Evolutionary conservation across 2,329 filamentous ascomycete genomes (phyloP), one percentile per base, ranked within the genome.

Genomic region (Calonectria multiphialidica): DNA sequence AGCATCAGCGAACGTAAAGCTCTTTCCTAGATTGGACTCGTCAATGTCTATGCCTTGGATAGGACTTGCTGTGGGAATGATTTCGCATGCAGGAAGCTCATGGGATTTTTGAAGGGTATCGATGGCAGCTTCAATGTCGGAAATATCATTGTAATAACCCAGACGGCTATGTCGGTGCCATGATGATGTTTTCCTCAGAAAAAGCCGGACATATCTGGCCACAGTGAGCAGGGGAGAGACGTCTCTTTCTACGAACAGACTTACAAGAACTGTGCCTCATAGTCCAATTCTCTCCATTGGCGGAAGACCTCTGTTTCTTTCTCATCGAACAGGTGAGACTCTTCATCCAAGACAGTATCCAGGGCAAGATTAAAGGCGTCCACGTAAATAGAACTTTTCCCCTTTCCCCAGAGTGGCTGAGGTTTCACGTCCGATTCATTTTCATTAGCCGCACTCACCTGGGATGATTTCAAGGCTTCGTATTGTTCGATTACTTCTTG

Each of bases 281-380:
- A 98, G 33, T 88, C 86, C 64, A 98, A 81, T 0, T 84, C 83
- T 72, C 87, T 90, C 95, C 96, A 99, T 70, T 92, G 87, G 3
- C 87, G 84, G 81, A 99, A 98, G 0, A 98, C 88, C 16, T 89
- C 87, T 79, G 88, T 90, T 83, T 99, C 97, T 21, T 91, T 92
- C 70, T 92, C 90, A 78, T 97, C 90, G 81, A 98, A 99, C 0
- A 99, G 86, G 83, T 98, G 95, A 0, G 90, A 89, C 83, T 99
- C 97, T 70, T 98, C 95, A 61, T 95, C 92, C 15, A 98, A 85
- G 4, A 99, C 97, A 0, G 95, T 98, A 71, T 96, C 93, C 61
- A 99, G 86, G 2, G 96, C 95, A 16, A 98, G 87, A 80, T 98
- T 98, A 87, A 99, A 99, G 0, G 97, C 97, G 84, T 99, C 97